Base-by-base conservation (phyloP, 129 eudicot species). In the Chrysanthemum seticuspe region DNA sequence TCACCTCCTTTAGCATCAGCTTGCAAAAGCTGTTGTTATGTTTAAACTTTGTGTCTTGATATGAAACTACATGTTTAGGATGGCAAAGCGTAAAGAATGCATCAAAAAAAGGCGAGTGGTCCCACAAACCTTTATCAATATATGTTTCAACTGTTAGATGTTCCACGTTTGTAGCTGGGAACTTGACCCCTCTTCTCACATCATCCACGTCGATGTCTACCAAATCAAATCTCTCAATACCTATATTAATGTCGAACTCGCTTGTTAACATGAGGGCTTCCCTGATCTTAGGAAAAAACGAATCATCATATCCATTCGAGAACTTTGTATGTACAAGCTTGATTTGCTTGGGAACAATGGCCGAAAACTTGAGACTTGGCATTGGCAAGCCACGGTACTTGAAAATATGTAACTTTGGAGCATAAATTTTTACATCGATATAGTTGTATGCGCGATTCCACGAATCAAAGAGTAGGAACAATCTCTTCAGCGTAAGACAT, bases 1-100 rank as follows among this genome's bases (percentile, higher is more conserved):
- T 50, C 5, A 27, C 47, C 73, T 27, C 62, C 3, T 8, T 68
- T 9, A 68, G 11, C 71, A 67, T 67, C 18, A 67, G 2, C 71
- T 44, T 67, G 44, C 45, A 51, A 11, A 51, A 19, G 18, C 54
- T 13, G 2, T 12, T 65, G 53, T 65, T 25, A 11, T 21, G 10
- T 51, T 27, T 0, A 1, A 7, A 27, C 14, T 0, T 68, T 5
- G 2, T 1, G 48, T 27, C 47, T 52, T 11, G 25, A 11, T 9
- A 21, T 8, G 21, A 13, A 13, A 8, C 31, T 14, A 68, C 73
- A 1, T 68, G 14, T 0, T 27, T 51, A 7, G 73, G 73, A 68
- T 68, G 73, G 25, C 73, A 68, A 50, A 68, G 10, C 2, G 49
- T 23, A 68, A 68, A 68, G 1, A 68, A 68, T 15, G 73, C 40